Evolutionary conservation across 1,284 basidiomycete genomes (phyloP), one percentile per base, ranked within the genome.

Genomic region (Leccinum subrobustum): DNA sequence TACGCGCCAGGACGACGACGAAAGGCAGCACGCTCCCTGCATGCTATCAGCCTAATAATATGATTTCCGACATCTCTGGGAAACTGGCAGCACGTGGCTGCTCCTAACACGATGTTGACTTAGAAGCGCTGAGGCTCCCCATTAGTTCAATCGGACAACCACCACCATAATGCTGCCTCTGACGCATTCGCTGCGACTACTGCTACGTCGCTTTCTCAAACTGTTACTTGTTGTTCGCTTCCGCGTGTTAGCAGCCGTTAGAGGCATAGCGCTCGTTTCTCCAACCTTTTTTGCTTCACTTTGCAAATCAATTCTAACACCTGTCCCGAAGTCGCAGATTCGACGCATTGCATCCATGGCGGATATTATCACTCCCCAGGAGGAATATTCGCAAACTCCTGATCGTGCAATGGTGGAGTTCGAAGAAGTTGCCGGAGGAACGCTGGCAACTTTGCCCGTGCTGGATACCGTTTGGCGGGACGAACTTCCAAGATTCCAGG

Each of bases 191-290:
- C 23, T 57, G 4, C 67, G 54, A 35, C 53, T 51, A 37, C 8
- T 67, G 12, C 8, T 14, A 48, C 47, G 18, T 47, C 44, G 18
- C 44, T 47, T 47, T 20, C 18, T 47, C 44, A 47, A 20, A 8
- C 31, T 68, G 11, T 62, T 44, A 8, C 54, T 65, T n/a, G 9
- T 68, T 37, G 7, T 23, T 60, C 51, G 35, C 25, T n/a, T 67
- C 9, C 52, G 18, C 18, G 50, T 7, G n/a, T 48, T 23, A 23
- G 47, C 47, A 48, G 56, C 61, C 3, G 16, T 56, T 7, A 48
- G 53, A n/a, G 14, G 54, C 12, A 39, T 65, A 56, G n/a, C 14
- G 5, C 23, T 56, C 8, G 29, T 31, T 6, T 18, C 67, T 56
- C 52, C 31, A 51, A 29, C 50, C 18, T 35, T 39, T 33, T 33